Base-by-base conservation (phyloP, 768 basidiomycete genomes). In the Leccinellum rugosiceps region DNA sequence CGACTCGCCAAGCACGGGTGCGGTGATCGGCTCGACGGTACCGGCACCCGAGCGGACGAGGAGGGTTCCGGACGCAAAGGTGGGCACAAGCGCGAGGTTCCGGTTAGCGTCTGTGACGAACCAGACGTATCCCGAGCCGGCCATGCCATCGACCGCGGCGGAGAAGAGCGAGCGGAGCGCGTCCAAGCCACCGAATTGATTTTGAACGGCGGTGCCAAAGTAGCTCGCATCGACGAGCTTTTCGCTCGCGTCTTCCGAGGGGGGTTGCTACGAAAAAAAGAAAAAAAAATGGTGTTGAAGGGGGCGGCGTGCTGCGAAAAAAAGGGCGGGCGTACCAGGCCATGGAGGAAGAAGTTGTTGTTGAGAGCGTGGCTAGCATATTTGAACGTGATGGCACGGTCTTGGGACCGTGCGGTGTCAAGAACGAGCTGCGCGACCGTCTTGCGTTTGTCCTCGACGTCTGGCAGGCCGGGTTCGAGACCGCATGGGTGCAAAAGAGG, bases 321-420 rank as follows among this genome's bases (percentile, higher is more conserved):
- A 13, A 1, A 15, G 6, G 21, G 21, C 5, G 13, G 28, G 80
- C 93, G 52, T 70, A 98, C 96, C 38, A 99, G 79, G 56, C 79
- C 80, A 62, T 91, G 82, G 28, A 99, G 80, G 80, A 98, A 98
- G 81, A 92, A 98, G 64, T 86, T 86, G 72, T 97, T 98, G 76
- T 98, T 99, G 59, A 98, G 77, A 6, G 96, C 92, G 48, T 92
- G 82, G 61, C 89, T 89, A 4, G 95, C 94, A 67, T 95, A 94
- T 73, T 91, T 96, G 74, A 94, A 98, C 25, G 84, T 83, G 52
- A 95, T 73, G 1, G 84, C 80, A 52, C 84, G 74, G 23, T 81
- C 76, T 44, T 81, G 82, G 30, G 83, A 74, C 15, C 75, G 65
- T 0, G 92, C 83, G 10, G 88, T 83, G 34, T 80, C 79, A 31